These are phyloP conservation scores for Beauveria australis DNA, from an alignment of 2,329 filamentous ascomycete genomes.

Conservation along the genomic window DNA sequence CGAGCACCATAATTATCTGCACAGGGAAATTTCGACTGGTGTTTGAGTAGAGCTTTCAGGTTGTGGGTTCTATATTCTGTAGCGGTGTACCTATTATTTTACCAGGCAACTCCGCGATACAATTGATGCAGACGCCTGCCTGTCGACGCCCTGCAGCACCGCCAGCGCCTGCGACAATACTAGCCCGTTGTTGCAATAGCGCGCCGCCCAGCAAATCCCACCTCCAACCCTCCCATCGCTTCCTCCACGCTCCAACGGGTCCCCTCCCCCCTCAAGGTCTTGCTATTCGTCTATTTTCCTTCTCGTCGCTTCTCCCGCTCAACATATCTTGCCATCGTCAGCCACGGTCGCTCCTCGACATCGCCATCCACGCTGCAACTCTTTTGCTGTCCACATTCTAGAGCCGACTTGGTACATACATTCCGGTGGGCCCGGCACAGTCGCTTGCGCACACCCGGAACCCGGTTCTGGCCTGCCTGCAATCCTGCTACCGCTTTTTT, in stretches of 20 bases:
- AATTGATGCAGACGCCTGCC: background rate
- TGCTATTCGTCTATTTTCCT: background rate
- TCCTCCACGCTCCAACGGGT: background rate
- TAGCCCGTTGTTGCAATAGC: background rate
- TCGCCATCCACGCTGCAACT: background rate
- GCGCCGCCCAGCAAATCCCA: background rate
- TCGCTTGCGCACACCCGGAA: constrained; percentile 3
- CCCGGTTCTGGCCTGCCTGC: background rate
- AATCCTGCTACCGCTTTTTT: background rate
- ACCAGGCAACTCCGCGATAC: background rate
- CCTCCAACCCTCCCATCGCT: background rate
- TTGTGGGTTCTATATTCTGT: too few relatives aligned
- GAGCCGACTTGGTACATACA: background rate
- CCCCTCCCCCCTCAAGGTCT: background rate
- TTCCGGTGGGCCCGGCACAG: constrained; percentile 5
- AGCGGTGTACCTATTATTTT: background rate
- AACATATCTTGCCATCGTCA: background rate
- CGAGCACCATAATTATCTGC: too few relatives aligned
- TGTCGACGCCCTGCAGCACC: background rate
- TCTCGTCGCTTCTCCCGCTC: background rate
- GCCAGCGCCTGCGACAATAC: background rate
- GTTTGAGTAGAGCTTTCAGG: too few relatives aligned
- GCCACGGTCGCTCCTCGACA: background rate
- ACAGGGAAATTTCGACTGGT: too few relatives aligned
- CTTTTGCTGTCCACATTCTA: background rate